A percentile compares a stretch with the other conserved stretches of the same genome.
phyloP scores from a whole-genome alignment of 1,139 yeast genomes.

The Kodamaea sp. region DNA sequence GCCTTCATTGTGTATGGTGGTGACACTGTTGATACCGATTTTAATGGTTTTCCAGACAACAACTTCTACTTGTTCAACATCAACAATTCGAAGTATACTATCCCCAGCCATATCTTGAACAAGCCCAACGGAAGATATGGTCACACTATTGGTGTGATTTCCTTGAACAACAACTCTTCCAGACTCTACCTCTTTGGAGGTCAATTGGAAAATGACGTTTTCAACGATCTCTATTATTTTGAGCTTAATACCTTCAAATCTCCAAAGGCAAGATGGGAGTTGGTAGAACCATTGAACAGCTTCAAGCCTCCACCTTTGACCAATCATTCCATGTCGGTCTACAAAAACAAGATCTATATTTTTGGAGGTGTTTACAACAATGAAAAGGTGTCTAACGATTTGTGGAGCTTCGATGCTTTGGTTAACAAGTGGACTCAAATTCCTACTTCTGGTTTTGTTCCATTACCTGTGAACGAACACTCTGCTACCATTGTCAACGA shows the following conservation, averaged over 20 bases:
- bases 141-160: slow-evolving; percentile 68
- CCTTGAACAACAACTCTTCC: slow-evolving; percentile 65
- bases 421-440: slow-evolving; percentile 66
- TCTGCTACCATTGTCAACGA: slow-evolving; percentile 81
- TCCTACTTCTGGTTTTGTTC: slow-evolving; percentile 57
- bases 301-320: slow-evolving; percentile 88
- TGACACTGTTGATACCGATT: slow-evolving; percentile 85
- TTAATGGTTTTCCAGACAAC: slow-evolving; percentile 82
- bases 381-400: slow-evolving; percentile 68
- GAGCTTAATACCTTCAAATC: slow-evolving; percentile 88
- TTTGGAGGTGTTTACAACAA: slow-evolving; percentile 92
- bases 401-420: slow-evolving; percentile 80
- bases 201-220: slow-evolving; percentile 84
- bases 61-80: slow-evolving; percentile 86
- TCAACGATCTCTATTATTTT: slow-evolving; percentile 82
- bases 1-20: slow-evolving; percentile 97
- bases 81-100: slow-evolving; percentile 86
- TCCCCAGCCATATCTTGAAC: slow-evolving; percentile 78
- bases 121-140: slow-evolving; percentile 95
- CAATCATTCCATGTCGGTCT: slow-evolving; percentile 86
- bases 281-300: slow-evolving; percentile 54
- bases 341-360: slow-evolving; percentile 77
- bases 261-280: slow-evolving; percentile 83
- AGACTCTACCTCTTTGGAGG: slow-evolving; percentile 91
- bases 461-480: slow-evolving; percentile 91